These are phyloP conservation scores for Pichia sp. DNA, from an alignment of 1,139 yeast genomes.

Conservation along the genomic window DNA sequence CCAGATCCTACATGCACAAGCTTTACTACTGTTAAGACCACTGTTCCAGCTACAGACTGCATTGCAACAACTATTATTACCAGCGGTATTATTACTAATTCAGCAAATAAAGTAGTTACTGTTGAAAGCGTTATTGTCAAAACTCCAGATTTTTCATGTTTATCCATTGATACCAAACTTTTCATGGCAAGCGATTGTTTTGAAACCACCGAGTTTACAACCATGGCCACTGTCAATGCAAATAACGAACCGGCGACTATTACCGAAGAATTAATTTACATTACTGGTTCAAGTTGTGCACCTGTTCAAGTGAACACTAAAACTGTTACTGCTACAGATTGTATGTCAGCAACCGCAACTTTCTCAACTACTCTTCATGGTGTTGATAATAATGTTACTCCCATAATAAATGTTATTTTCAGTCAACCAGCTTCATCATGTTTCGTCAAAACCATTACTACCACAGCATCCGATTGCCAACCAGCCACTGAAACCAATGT, in stretches of 20 bases:
- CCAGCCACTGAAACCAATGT: neutral
- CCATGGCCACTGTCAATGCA: neutral
- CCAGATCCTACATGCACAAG: neutral
- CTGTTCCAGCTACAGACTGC: neutral
- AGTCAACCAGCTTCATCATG: neutral
- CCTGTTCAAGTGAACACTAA: neutral
- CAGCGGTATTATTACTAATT: neutral
- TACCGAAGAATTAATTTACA: neutral
- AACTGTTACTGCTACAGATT: neutral
- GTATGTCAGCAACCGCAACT: neutral
- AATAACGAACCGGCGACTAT: neutral
- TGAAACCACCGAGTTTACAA: neutral
- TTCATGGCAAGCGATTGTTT: neutral
- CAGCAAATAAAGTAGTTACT: neutral
- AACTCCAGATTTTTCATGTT: neutral
- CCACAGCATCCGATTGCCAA: neutral
- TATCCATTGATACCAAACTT: neutral
- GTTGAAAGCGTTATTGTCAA: neutral
- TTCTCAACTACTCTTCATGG: neutral
- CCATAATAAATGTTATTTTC: neutral
- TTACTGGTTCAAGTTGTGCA: neutral
- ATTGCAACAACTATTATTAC: neutral
- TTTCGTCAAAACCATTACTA: neutral
- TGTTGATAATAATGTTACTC: neutral
- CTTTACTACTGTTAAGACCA: neutral